These are phyloP conservation scores for Sherardia arvensis DNA, from an alignment of 257 asterid genomes.

Conservation along the genomic window DNA sequence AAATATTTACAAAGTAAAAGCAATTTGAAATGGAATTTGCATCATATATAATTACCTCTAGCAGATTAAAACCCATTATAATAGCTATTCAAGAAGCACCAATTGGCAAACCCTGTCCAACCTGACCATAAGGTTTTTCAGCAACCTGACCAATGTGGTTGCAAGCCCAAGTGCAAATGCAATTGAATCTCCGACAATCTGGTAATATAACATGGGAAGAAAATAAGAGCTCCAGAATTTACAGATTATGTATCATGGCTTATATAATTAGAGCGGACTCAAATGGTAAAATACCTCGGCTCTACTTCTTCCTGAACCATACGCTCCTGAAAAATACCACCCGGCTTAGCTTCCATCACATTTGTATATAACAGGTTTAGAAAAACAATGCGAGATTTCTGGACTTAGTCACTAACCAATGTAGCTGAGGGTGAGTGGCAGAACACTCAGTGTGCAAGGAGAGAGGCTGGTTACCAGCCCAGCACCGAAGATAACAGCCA, in stretches of 20 bases:
- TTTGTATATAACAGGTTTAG: background rate
- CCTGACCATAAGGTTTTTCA: slow-evolving; percentile 94
- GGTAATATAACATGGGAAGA: background rate
- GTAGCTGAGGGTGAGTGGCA: slow-evolving; percentile 95
- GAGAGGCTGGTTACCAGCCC: slow-evolving; percentile 98
- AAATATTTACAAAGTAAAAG: background rate
- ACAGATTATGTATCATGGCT: background rate
- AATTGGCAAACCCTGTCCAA: slow-evolving; percentile 86
- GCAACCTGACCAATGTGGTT: slow-evolving; percentile 91
- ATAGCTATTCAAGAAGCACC: slow-evolving; percentile 86
- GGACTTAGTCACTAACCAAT: slow-evolving; percentile 46
- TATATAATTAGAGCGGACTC: background rate
- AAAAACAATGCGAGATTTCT: slow-evolving; percentile 8
- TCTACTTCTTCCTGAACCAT: slow-evolving; percentile 87
- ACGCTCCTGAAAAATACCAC: slow-evolving; percentile 55
- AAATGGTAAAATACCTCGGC: slow-evolving; percentile 51
- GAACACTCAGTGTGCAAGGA: slow-evolving; percentile 95
- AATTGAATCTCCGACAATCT: slow-evolving; percentile 77
- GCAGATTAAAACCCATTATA: slow-evolving; percentile 84
- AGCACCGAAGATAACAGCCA: slow-evolving; percentile 91
- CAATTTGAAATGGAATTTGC: background rate
- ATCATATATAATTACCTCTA: slow-evolving; percentile 47
- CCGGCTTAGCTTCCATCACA: slow-evolving; percentile 4
- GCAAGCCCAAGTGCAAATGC: slow-evolving; percentile 95
- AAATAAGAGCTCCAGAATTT: background rate